phyloP scores from a whole-genome alignment of 495 filamentous ascomycete genomes.

The Annulohypoxylon bovei region DNA sequence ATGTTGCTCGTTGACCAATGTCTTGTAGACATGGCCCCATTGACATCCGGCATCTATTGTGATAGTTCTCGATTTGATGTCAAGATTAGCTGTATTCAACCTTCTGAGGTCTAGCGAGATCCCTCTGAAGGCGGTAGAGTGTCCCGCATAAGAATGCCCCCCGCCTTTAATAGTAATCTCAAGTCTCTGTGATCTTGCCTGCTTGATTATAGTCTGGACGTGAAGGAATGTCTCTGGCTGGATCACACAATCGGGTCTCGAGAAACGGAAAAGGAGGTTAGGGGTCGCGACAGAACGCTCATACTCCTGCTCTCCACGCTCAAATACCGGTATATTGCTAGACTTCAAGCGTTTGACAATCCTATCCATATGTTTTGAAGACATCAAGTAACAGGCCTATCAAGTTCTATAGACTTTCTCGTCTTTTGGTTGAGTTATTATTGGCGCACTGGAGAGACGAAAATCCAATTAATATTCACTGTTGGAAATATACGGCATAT shows the following conservation, averaged over 20 bases:
- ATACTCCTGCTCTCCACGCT: constrained; percentile 19
- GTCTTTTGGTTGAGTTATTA: background rate
- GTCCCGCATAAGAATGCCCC: constrained; percentile 42
- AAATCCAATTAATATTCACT: background rate
- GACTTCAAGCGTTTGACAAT: background rate
- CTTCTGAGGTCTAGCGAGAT: constrained; percentile 34
- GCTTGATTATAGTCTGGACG: constrained; percentile 7
- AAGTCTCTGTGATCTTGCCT: constrained; percentile 15
- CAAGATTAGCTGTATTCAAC: constrained; percentile 36
- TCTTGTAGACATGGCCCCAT: constrained; percentile 37
- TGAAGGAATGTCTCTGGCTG: constrained; percentile 31
- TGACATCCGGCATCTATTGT: background rate
- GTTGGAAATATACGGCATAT: background rate
- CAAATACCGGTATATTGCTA: background rate
- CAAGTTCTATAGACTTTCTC: background rate
- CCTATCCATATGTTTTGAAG: background rate
- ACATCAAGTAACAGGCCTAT: background rate
- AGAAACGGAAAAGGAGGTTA: constrained; percentile 43
- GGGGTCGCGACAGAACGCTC: constrained; percentile 36
- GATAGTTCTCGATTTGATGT: constrained; percentile 4
- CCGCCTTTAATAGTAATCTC: constrained; percentile 36
- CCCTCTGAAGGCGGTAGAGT: constrained; percentile 36
- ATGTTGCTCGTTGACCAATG: constrained; percentile 21
- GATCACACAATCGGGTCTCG: constrained; percentile 40
- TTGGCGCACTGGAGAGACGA: background rate